A percentile compares a stretch with the other conserved stretches of the same genome.
Evolutionary conservation across 352 stramenopile species (phyloP).

Genomic region (Pythium monospermum): DNA sequence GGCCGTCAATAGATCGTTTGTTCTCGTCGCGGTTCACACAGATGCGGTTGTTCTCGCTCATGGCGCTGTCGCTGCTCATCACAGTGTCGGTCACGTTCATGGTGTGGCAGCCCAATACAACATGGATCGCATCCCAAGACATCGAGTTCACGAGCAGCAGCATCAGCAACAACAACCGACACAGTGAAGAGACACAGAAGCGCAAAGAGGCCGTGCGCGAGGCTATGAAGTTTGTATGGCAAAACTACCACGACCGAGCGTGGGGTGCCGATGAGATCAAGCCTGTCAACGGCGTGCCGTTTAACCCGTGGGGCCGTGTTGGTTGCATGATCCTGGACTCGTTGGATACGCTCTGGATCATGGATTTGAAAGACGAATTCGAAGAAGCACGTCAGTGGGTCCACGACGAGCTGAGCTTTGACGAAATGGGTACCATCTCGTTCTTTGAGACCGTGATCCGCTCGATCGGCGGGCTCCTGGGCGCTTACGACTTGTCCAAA

Average conservation of each 20-base stretch:
- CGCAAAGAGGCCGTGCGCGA: conserved; percentile 42
- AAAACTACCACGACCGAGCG: conserved; percentile 91
- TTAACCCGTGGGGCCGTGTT: conserved; percentile 87
- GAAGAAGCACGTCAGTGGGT: conserved; percentile 86
- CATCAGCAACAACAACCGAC: neutral
- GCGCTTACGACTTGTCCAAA: conserved; percentile 91
- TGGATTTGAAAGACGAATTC: conserved; percentile 92
- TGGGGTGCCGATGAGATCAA: conserved; percentile 96
- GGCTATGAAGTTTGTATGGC: conserved; percentile 81
- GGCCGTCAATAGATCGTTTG: conserved; percentile 2
- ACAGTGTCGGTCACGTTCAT: conserved; percentile 9
- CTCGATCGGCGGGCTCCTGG: conserved; percentile 95
- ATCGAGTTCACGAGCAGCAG: neutral
- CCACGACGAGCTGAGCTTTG: conserved; percentile 70
- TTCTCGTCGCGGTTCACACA: conserved; percentile 15
- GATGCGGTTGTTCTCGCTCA: conserved; percentile 10
- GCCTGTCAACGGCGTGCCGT: conserved; percentile 54
- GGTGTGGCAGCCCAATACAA: neutral
- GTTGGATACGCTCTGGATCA: conserved; percentile 97
- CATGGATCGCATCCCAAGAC: neutral
- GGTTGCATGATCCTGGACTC: conserved; percentile 92
- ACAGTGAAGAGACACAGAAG: conserved; percentile 27
- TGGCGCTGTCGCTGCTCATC: conserved; percentile 5
- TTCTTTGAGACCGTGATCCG: conserved; percentile 99
- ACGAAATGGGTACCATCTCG: conserved; percentile 81